Percentiles rank a stretch among this genome's conserved stretches.
Evolutionary conservation across 768 basidiomycete genomes (phyloP).

Genomic region (Glaciozyma martinii): DNA sequence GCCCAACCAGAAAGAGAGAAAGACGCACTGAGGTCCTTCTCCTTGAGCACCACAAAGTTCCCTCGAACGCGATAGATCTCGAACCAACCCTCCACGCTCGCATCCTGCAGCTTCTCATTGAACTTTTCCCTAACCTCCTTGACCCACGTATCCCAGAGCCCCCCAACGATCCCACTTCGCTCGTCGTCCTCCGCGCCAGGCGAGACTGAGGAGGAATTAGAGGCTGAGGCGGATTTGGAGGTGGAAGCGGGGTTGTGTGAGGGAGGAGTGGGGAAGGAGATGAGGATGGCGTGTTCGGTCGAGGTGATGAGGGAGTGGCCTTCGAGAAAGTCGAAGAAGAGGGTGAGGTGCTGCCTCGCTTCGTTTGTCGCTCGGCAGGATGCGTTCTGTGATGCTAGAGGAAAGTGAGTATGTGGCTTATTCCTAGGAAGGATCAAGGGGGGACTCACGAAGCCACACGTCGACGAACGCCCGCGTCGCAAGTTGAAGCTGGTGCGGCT

Average conservation of each 20-base stretch:
- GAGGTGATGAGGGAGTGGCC: conserved; percentile 11
- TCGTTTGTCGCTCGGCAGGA: neutral
- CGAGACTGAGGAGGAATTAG: neutral
- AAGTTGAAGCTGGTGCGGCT: neutral
- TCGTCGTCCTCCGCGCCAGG: neutral
- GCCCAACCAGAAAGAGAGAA: neutral
- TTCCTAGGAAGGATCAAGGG: neutral
- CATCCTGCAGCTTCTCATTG: neutral
- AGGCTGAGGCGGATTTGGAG: neutral
- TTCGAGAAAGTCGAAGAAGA: conserved; percentile 22
- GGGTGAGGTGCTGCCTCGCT: neutral
- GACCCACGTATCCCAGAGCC: neutral
- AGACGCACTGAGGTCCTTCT: neutral
- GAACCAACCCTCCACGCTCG: neutral
- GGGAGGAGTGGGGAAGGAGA: neutral
- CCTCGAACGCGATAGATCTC: neutral
- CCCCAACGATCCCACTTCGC: neutral
- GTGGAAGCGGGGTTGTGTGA: neutral
- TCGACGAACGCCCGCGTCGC: neutral
- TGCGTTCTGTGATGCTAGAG: neutral
- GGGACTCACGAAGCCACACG: conserved; percentile 6
- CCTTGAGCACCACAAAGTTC: neutral
- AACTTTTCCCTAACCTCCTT: neutral
- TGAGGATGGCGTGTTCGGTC: neutral
- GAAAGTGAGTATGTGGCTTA: neutral